Evolutionary conservation across 1,284 basidiomycete species (phyloP).

Genomic region (Irpex lacteus): DNA sequence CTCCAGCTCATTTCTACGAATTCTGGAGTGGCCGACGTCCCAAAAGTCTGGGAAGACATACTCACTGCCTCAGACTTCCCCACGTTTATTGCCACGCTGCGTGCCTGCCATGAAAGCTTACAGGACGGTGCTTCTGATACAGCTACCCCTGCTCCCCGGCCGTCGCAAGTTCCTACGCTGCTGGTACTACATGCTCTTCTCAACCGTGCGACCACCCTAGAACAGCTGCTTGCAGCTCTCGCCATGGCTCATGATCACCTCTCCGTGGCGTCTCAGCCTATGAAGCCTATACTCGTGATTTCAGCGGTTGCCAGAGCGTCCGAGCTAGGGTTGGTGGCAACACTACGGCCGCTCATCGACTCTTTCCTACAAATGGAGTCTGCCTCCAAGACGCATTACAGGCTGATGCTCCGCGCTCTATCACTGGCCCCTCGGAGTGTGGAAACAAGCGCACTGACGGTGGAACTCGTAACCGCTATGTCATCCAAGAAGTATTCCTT

Average conservation of each 20-base stretch:
- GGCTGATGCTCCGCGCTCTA: conserved; percentile 53
- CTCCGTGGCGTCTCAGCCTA: neutral
- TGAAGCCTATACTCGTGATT: conserved; percentile 33
- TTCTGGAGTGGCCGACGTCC: neutral
- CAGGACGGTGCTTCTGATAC: neutral
- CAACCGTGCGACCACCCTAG: neutral
- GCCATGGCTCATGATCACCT: neutral
- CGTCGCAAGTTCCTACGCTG: neutral
- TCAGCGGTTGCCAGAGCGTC: conserved; percentile 48
- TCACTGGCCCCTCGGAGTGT: conserved; percentile 40
- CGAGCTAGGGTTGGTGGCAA: conserved; percentile 41
- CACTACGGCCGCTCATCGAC: conserved; percentile 41
- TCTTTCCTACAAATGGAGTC: conserved; percentile 30
- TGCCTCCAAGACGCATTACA: conserved; percentile 42
- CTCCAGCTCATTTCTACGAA: neutral
- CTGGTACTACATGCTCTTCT: neutral
- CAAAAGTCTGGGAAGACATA: neutral
- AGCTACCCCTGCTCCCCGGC: no score
- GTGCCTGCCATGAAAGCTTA: no score
- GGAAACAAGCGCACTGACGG: conserved; percentile 37
- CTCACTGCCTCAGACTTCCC: neutral
- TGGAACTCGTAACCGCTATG: conserved; percentile 46
- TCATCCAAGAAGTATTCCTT: conserved; percentile 38
- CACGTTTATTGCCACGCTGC: neutral
- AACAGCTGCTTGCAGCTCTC: neutral